Conservation (phyloP, 495 filamentous ascomycete species). For the Penicillium canariense region DNA sequence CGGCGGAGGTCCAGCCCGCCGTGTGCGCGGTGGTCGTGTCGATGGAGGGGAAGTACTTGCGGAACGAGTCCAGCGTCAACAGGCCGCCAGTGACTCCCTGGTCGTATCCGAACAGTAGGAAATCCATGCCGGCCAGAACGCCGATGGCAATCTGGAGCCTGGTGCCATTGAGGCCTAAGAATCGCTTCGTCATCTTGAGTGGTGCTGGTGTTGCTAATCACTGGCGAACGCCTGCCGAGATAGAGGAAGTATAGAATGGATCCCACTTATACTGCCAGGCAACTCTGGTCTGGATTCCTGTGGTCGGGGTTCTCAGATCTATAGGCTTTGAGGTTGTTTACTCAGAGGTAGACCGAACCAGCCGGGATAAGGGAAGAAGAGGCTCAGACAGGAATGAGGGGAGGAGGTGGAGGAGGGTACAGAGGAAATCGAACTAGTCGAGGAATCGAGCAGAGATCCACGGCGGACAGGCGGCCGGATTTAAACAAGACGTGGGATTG, state of each 20-base stretch:
- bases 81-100: conserved; percentile 61
- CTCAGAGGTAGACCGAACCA: not conserved
- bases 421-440: conserved; percentile 2
- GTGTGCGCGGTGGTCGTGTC: conserved; percentile 39
- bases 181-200: conserved; percentile 35
- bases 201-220: no score
- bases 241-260: no score
- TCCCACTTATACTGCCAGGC: no score
- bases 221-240: no score
- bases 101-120: conserved; percentile 60
- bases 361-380: not conserved
- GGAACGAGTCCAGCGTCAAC: conserved; percentile 53
- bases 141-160: conserved; percentile 67
- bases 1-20: conserved; percentile 17
- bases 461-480: conserved; percentile 5
- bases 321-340: no score
- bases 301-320: no score
- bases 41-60: conserved; percentile 55
- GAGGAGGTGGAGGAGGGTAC: not conserved
- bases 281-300: no score
- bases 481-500: conserved; percentile 16
- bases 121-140: conserved; percentile 67
- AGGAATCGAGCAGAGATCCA: conserved; percentile 4
- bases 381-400: not conserved
- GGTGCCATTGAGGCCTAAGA: conserved; percentile 65